Percentiles rank a stretch among this genome's conserved stretches.
phyloP scores from a whole-genome alignment of 805 yeast species.

The Yarrowia osloensis region DNA sequence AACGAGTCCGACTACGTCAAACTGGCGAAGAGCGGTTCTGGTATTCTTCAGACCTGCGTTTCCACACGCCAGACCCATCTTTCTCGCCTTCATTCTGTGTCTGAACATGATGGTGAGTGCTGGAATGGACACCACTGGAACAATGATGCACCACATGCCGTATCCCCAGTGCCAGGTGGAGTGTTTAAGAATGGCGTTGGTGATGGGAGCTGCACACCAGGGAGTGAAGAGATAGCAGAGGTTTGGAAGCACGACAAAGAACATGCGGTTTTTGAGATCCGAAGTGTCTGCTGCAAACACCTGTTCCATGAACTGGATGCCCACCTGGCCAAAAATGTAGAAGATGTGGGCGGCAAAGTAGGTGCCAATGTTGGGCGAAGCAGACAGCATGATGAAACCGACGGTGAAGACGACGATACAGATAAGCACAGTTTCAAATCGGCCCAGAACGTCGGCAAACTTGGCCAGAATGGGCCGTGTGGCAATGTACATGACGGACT shows the following conservation, averaged over 20 bases:
- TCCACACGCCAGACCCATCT: not conserved
- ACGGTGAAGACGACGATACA: not conserved
- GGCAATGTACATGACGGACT: not conserved
- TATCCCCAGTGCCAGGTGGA: not conserved
- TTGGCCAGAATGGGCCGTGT: not conserved
- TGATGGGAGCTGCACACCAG: not conserved
- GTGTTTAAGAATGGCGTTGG: not conserved
- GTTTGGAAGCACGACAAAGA: not conserved
- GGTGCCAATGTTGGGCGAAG: not conserved
- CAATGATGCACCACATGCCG: not conserved
- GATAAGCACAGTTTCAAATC: not conserved
- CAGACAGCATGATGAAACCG: not conserved
- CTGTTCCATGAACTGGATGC: no score
- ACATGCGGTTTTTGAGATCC: not conserved
- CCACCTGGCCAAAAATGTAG: no score
- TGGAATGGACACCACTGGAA: not conserved
- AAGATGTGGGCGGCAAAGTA: no score
- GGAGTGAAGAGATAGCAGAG: not conserved
- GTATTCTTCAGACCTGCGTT: not conserved
- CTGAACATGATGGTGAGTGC: not conserved
- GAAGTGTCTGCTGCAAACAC: constrained; percentile 5
- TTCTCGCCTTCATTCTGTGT: not conserved
- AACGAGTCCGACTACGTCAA: not conserved
- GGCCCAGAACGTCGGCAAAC: not conserved
- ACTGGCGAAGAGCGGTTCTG: not conserved